Conservation (phyloP, 2,329 filamentous ascomycete species). For the Pseudogymnoascus sp. region DNA sequence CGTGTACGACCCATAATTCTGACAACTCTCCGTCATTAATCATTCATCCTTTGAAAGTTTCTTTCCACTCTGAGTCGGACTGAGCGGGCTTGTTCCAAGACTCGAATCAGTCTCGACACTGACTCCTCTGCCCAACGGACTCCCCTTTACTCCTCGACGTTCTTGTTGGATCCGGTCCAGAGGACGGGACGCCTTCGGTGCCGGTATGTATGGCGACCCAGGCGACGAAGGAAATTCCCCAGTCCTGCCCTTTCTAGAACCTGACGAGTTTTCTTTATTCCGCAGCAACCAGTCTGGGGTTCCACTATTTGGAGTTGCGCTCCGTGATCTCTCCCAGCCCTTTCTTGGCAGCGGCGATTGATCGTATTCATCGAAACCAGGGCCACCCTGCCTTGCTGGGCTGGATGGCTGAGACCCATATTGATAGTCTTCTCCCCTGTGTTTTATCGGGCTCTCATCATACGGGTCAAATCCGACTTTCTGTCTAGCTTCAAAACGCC, state of each 20-base stretch:
- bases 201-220: constrained; percentile 20
- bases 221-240: constrained; percentile 15
- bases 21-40: background rate
- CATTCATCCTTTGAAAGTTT: background rate
- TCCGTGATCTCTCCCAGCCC: background rate
- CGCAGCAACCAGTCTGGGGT: constrained; percentile 10
- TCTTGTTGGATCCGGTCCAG: constrained; percentile 20
- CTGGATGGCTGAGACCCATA: constrained; percentile 2
- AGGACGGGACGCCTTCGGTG: constrained; percentile 17
- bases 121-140: constrained; percentile 22
- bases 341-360: background rate
- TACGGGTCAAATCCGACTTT: constrained; percentile 65
- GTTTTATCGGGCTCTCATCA: constrained; percentile 60
- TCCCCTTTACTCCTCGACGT: constrained; percentile 13
- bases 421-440: constrained; percentile 53
- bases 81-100: constrained; percentile 24
- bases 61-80: constrained; percentile 13
- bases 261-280: constrained; percentile 14
- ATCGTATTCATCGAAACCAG: background rate
- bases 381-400: background rate
- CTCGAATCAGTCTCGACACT: constrained; percentile 25
- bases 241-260: constrained; percentile 8
- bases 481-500: constrained; percentile 49
- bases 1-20: too few relatives aligned
- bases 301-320: background rate